phyloP scores from a whole-genome alignment of 345 rosid genomes.

The Murraya paniculata region DNA sequence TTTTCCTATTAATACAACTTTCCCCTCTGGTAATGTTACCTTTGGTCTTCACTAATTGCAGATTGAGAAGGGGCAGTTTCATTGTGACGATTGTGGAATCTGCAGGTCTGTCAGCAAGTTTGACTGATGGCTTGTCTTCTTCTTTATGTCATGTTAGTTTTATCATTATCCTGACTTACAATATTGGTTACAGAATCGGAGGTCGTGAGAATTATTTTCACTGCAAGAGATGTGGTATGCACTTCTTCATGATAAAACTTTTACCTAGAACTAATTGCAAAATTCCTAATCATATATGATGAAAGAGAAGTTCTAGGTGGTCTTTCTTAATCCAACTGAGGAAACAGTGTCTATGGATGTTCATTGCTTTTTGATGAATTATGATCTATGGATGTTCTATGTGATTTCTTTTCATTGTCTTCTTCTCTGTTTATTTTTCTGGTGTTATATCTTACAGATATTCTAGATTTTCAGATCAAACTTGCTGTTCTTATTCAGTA shows the following conservation, averaged over 20 bases:
- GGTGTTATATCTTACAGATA: background rate
- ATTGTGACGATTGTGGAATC: slow-evolving; percentile 95
- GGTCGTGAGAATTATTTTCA: slow-evolving; percentile 82
- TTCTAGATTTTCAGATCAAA: background rate
- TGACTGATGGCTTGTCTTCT: background rate
- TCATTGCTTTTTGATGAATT: background rate
- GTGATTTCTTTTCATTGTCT: background rate
- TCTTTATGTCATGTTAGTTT: background rate
- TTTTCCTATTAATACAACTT: background rate
- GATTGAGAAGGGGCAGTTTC: slow-evolving; percentile 75
- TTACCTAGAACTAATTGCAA: background rate
- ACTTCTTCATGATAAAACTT: background rate
- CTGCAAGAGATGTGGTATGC: slow-evolving; percentile 93
- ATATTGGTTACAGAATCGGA: slow-evolving; percentile 63
- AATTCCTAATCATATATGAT: background rate
- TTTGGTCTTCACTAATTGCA: slow-evolving; percentile 27
- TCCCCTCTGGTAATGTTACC: slow-evolving; percentile 4
- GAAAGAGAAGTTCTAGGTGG: background rate
- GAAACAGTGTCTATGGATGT: background rate
- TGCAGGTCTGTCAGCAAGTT: slow-evolving; percentile 61
- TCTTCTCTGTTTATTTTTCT: background rate
- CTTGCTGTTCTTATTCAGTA: background rate
- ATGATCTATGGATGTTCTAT: background rate
- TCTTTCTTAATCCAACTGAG: background rate
- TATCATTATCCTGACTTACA: background rate